These are phyloP conservation scores for Neobulgaria alba DNA, from an alignment of 2,329 filamentous ascomycete species.

Conservation along the genomic window DNA sequence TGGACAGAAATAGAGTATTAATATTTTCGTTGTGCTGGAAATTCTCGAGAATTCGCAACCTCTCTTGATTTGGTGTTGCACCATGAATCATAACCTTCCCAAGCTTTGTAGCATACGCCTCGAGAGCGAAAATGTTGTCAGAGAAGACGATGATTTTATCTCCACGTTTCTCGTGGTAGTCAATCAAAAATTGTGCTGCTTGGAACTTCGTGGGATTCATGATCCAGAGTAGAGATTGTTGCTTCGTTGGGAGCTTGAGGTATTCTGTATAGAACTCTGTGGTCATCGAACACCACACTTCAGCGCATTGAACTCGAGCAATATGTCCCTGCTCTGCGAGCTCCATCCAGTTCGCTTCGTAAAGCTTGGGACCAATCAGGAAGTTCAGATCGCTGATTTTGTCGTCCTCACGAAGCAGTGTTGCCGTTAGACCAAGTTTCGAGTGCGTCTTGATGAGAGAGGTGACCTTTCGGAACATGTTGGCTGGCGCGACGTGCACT, in stretches of 20 bases:
- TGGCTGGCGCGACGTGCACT: slow-evolving; percentile 94
- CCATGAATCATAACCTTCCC: slow-evolving; percentile 88
- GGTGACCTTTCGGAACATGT: slow-evolving; percentile 92
- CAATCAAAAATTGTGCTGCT: slow-evolving; percentile 94
- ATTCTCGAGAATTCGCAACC: slow-evolving; percentile 80
- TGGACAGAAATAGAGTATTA: slow-evolving; percentile 91
- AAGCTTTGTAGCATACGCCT: slow-evolving; percentile 75
- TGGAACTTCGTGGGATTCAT: slow-evolving; percentile 99
- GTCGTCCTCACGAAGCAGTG: slow-evolving; percentile 89
- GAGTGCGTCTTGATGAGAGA: slow-evolving; percentile 89
- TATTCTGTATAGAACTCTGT: slow-evolving; percentile 97
- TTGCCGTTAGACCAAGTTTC: slow-evolving; percentile 90
- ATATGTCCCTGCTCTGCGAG: slow-evolving; percentile 95
- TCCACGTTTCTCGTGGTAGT: slow-evolving; percentile 88
- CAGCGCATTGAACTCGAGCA: slow-evolving; percentile 91
- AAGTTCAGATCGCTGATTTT: slow-evolving; percentile 98
- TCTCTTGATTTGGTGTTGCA: slow-evolving; percentile 76
- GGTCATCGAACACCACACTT: slow-evolving; percentile 99
- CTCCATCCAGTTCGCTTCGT: slow-evolving; percentile 99
- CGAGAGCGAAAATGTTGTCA: slow-evolving; percentile 89
- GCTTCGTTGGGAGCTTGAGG: slow-evolving; percentile 59
- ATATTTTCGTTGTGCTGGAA: slow-evolving; percentile 88
- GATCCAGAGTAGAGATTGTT: slow-evolving; percentile 69
- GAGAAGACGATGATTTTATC: slow-evolving; percentile 99
- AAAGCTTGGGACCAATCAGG: slow-evolving; percentile 91